phyloP scores from a whole-genome alignment of 2,329 filamentous ascomycete genomes.

The Fusarium veterinarium region DNA sequence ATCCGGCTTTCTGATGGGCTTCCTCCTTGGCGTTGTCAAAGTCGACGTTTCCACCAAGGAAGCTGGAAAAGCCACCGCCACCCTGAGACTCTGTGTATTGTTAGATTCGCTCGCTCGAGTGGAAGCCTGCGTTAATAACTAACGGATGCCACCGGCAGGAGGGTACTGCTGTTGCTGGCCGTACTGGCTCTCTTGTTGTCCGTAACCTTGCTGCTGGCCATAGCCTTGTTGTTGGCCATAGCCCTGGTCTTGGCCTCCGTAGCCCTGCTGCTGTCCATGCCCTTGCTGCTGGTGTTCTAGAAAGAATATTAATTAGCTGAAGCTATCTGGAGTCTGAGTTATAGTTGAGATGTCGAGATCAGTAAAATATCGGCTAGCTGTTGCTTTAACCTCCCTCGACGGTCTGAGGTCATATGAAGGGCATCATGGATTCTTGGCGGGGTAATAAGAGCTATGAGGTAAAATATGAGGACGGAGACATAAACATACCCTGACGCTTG shows the following conservation, averaged over 20 bases:
- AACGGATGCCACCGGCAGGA: constrained; percentile 43
- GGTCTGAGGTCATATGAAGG: constrained; percentile 10
- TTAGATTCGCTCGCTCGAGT: constrained; percentile 6
- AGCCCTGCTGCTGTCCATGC: constrained; percentile 18
- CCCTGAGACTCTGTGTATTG: constrained; percentile 49
- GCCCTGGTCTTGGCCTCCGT: constrained; percentile 17
- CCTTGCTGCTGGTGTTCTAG: constrained; percentile 27
- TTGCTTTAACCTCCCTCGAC: background rate
- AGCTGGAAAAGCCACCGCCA: constrained; percentile 52
- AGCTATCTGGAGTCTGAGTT: background rate
- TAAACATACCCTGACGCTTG: constrained; percentile 40
- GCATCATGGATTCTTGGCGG: constrained; percentile 39
- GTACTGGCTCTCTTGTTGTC: constrained; percentile 26
- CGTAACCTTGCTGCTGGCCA: constrained; percentile 20
- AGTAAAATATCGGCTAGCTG: background rate
- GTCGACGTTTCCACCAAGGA: constrained; percentile 59
- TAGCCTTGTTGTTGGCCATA: constrained; percentile 22
- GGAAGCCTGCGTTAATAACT: constrained; percentile 25
- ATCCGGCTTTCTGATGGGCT: constrained; percentile 59
- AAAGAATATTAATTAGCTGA: constrained; percentile 7
- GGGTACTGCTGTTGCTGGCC: constrained; percentile 39
- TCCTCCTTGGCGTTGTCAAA: constrained; percentile 60
- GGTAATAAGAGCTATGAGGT: constrained; percentile 23
- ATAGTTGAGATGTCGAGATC: background rate
- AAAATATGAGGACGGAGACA: background rate